These are phyloP conservation scores for Falciphora oryzae DNA, from an alignment of 2,329 filamentous ascomycete genomes.

Conservation along the genomic window DNA sequence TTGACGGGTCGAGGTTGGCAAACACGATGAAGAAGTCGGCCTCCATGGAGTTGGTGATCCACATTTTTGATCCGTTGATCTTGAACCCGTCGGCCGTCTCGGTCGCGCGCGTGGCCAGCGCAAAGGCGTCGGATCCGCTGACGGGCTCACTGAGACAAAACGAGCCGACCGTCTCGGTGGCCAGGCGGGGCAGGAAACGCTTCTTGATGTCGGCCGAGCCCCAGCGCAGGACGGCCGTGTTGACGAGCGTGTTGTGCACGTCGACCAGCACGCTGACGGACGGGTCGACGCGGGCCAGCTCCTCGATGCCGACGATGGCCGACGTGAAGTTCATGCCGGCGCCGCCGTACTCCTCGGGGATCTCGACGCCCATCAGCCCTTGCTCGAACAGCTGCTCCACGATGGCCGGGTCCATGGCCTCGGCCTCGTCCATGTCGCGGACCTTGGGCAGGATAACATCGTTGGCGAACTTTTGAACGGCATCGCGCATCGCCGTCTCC, in stretches of 20 bases:
- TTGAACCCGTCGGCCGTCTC: slow-evolving; percentile 79
- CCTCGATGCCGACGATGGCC: slow-evolving; percentile 94
- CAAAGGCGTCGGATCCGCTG: slow-evolving; percentile 93
- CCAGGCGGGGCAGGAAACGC: slow-evolving; percentile 82
- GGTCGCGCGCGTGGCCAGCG: slow-evolving; percentile 82
- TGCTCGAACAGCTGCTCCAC: slow-evolving; percentile 96
- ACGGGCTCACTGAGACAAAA: slow-evolving; percentile 92
- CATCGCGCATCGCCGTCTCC: slow-evolving; percentile 82
- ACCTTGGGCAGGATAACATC: slow-evolving; percentile 86
- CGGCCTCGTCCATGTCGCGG: slow-evolving; percentile 95
- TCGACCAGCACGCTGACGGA: slow-evolving; percentile 93
- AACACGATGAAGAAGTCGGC: slow-evolving; percentile 96
- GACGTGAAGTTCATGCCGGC: slow-evolving; percentile 98
- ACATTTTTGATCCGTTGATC: slow-evolving; percentile 95
- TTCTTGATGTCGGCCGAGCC: slow-evolving; percentile 72
- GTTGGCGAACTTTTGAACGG: slow-evolving; percentile 84
- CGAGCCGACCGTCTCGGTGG: slow-evolving; percentile 83
- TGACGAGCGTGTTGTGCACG: slow-evolving; percentile 97
- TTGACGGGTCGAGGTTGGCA: slow-evolving; percentile 85
- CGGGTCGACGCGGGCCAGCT: slow-evolving; percentile 88
- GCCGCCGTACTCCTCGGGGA: slow-evolving; percentile 93
- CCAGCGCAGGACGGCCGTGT: slow-evolving; percentile 85
- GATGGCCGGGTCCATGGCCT: slow-evolving; percentile 81
- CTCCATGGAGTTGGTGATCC: slow-evolving; percentile 98
- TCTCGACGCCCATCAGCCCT: slow-evolving; percentile 94